A percentile compares a stretch with the other conserved stretches of the same genome.
These are phyloP conservation scores for Piromyces sp. DNA, from an alignment of 192 early-diverging fungal genomes.

Conservation along the genomic window DNA sequence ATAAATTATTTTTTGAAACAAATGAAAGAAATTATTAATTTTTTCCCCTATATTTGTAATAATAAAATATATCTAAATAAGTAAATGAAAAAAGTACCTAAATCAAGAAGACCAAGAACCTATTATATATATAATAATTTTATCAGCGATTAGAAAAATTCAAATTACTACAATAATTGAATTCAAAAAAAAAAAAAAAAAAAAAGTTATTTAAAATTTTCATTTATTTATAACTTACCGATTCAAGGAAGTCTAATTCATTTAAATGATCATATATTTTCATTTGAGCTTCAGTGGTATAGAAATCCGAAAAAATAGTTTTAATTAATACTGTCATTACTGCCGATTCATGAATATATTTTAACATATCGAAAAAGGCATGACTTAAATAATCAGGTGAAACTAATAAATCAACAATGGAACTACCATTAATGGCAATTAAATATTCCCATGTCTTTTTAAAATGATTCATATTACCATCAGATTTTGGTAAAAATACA, in stretches of 20 bases:
- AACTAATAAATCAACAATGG: background rate
- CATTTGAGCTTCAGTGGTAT: background rate
- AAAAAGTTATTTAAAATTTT: no score
- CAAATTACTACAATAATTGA: no score
- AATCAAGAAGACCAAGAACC: background rate
- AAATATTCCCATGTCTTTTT: background rate
- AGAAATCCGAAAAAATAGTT: background rate
- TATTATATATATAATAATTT: no score
- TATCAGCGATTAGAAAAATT: no score
- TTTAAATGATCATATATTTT: background rate
- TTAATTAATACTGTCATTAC: background rate
- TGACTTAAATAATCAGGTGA: background rate
- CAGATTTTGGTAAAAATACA: background rate
- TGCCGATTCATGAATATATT: background rate
- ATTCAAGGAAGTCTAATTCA: background rate
- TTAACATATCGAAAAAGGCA: background rate
- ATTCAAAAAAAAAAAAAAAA: no score
- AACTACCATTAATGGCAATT: background rate
- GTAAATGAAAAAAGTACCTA: background rate
- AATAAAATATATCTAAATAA: no score
- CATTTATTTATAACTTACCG: background rate
- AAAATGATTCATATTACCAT: background rate
- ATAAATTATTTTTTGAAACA: no score
- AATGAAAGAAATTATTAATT: no score
- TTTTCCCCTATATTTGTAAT: no score